Evolutionary conservation across 352 stramenopile genomes (phyloP), one percentile per base, ranked within the genome.

Genomic region (Pythium rishiriense): DNA sequence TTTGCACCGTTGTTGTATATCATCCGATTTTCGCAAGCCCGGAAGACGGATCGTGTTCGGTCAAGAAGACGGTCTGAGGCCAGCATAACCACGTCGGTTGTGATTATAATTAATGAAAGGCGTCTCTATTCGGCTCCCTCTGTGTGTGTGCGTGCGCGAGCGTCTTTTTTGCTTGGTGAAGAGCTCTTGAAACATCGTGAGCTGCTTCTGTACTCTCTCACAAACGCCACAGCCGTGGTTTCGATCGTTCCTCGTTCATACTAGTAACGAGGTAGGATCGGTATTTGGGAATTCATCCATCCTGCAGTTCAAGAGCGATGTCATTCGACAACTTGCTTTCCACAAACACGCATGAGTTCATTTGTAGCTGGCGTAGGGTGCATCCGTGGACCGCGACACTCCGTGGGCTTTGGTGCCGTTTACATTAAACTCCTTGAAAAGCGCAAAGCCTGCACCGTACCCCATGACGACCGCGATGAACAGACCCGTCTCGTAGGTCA

Each of bases 151-250:
- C n/a, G n/a, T n/a, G n/a, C n/a, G n/a, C n/a, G n/a, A n/a, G n/a
- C 26, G 65, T 37, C 22, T 52, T 63, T 42, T 47, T 35, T 83
- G 76, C 58, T 92, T 92, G 9, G 60, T 85, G 54, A 99, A 98
- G 1, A 94, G 95, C 69, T 96, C 86, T 50, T 98, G 87, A 45
- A 99, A 97, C 14, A 94, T 97, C 64, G 98, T 91, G 35, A 97
- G 86, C 56, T 99, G 69, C 49, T 96, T 77, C 37, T 85, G 78
- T 9, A 98, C 92, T 82, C 99, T 99, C 66, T 91, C 66, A 92
- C 83, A 37, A 78, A 81, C 50, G 91, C 75, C n/a, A 81, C 71
- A 28, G 79, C 79, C 12, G 81, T 76, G n/a, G 72, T n/a, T n/a
- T n/a, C n/a, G n/a, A n/a, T n/a, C n/a, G n/a, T n/a, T n/a, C n/a